phyloP scores from a whole-genome alignment of 345 rosid genomes.

The Eucalyptus coolabah region DNA sequence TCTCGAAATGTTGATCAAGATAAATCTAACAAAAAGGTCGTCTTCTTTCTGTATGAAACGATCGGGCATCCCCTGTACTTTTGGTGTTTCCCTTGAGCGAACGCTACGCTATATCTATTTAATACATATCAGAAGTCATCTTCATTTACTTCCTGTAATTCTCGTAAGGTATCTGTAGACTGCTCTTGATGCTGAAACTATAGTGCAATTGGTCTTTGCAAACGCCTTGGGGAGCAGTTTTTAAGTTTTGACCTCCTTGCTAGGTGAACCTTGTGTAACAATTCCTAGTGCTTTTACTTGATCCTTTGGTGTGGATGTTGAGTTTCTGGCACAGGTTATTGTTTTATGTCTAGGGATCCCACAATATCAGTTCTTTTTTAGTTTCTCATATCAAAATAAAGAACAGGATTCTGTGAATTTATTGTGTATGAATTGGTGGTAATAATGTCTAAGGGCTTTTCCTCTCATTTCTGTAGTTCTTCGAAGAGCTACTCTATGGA shows the following conservation, averaged over 20 bases:
- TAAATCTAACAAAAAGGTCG: neutral
- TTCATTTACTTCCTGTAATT: neutral
- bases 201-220: neutral
- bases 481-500: constrained; percentile 65
- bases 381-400: neutral
- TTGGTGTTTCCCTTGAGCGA: neutral
- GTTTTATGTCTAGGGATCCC: neutral
- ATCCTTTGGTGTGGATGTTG: neutral
- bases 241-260: neutral
- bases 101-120: neutral
- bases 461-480: constrained; percentile 31
- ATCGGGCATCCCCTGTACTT: neutral
- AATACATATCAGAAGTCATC: neutral
- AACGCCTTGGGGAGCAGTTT: neutral
- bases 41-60: neutral
- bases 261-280: neutral
- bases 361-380: neutral
- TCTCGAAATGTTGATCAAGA: neutral
- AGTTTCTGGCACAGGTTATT: neutral
- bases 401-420: neutral
- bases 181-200: neutral
- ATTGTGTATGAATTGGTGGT: neutral
- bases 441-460: neutral
- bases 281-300: neutral
- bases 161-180: neutral